Percentiles rank a stretch among this genome's conserved stretches.
Conservation (phyloP, 2,329 filamentous ascomycete species). For the Neofusicoccum sp. region DNA sequence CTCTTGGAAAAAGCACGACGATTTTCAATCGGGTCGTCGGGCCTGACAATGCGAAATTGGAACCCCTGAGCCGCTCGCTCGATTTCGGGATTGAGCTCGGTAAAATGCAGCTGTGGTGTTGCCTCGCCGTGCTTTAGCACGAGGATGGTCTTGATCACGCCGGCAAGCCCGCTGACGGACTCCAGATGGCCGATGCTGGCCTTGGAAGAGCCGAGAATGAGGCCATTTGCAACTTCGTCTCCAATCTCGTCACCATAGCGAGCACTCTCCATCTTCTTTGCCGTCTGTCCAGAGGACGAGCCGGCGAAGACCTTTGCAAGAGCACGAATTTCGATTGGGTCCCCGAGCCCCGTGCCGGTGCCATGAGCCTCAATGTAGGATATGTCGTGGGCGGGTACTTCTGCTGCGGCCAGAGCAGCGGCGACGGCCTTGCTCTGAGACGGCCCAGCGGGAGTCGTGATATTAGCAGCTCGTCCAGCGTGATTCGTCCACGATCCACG, state of each 20-base stretch:
- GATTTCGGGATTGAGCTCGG: slow-evolving; percentile 21
- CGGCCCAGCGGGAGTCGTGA: slow-evolving; percentile 42
- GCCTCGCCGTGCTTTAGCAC: slow-evolving; percentile 29
- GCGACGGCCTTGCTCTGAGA: slow-evolving; percentile 41
- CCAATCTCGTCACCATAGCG: not conserved
- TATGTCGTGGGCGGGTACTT: slow-evolving; percentile 31
- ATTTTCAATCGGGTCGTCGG: not conserved
- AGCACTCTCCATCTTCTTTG: too few relatives aligned
- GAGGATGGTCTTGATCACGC: slow-evolving; percentile 32
- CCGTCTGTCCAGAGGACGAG: not conserved
- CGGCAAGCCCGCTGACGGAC: slow-evolving; percentile 30
- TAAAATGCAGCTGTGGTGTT: slow-evolving; percentile 29
- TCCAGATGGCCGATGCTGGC: slow-evolving; percentile 36
- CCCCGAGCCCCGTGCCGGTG: slow-evolving; percentile 12
- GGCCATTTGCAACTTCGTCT: not conserved
- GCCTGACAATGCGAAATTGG: not conserved
- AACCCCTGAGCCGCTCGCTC: slow-evolving; percentile 3
- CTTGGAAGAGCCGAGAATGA: slow-evolving; percentile 28
- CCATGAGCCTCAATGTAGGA: slow-evolving; percentile 33
- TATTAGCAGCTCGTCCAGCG: slow-evolving; percentile 52
- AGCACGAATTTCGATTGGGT: slow-evolving; percentile 19
- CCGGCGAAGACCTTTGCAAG: slow-evolving; percentile 11
- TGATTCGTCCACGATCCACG: slow-evolving; percentile 45
- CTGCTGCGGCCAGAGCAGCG: slow-evolving; percentile 37
- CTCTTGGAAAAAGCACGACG: not conserved